These are phyloP conservation scores for Zymoseptoria crescenta DNA, from an alignment of 2,329 filamentous ascomycete species.

Conservation along the genomic window DNA sequence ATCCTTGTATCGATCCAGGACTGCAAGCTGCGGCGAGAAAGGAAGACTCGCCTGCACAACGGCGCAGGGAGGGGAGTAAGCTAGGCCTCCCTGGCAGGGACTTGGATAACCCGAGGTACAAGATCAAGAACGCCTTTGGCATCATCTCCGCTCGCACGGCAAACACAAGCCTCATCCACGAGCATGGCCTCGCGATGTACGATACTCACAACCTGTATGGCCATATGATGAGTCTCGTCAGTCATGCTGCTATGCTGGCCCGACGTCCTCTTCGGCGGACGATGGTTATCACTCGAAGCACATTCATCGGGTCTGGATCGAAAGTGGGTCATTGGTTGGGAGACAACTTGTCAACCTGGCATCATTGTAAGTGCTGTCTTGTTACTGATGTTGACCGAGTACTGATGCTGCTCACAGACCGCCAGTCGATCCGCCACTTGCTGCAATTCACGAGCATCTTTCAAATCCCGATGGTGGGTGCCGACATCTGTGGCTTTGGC, in stretches of 20 bases:
- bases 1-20: conserved; percentile 4
- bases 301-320: conserved; percentile 62
- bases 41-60: conserved; percentile 6
- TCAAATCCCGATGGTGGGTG: conserved; percentile 41
- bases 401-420: background rate
- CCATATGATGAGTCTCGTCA: conserved; percentile 61
- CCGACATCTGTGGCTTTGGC: conserved; percentile 69
- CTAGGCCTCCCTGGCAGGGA: conserved; percentile 43
- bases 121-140: conserved; percentile 54
- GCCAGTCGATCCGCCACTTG: conserved; percentile 31
- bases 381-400: no score
- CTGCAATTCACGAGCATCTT: conserved; percentile 40
- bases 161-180: conserved; percentile 58
- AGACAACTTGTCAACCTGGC: conserved; percentile 28
- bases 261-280: conserved; percentile 57
- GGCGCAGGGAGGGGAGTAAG: conserved; percentile 7
- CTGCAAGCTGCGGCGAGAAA: conserved; percentile 8
- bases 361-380: background rate
- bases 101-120: conserved; percentile 44
- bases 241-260: conserved; percentile 55
- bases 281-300: conserved; percentile 65
- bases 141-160: conserved; percentile 41
- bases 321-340: conserved; percentile 53
- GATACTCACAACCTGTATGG: conserved; percentile 73
- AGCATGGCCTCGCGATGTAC: conserved; percentile 59